Evolutionary conservation across 2,329 filamentous ascomycete species (phyloP).

Genomic region (Colletotrichum cordylinicola): DNA sequence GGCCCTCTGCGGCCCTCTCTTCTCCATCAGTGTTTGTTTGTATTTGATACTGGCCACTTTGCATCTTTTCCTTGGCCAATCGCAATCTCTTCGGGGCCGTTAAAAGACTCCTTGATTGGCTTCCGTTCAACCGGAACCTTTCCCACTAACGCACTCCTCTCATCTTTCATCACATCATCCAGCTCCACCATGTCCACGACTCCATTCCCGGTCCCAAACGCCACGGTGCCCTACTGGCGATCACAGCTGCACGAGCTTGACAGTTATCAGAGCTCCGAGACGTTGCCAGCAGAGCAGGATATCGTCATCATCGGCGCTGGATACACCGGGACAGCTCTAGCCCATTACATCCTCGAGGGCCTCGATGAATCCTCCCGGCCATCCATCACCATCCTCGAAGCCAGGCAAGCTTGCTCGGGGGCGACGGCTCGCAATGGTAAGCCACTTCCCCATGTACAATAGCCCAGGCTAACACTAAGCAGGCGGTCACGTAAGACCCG

Average conservation of each 20-base stretch:
- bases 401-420: conserved; percentile 19
- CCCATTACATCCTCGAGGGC: conserved; percentile 1
- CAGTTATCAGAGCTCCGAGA: conserved; percentile 14
- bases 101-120: background rate
- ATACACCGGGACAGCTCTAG: conserved; percentile 8
- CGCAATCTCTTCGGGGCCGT: background rate
- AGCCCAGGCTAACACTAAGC: background rate
- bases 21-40: background rate
- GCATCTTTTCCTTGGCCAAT: background rate
- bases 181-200: background rate
- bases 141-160: background rate
- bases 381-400: conserved; percentile 18
- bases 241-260: conserved; percentile 12
- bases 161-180: background rate
- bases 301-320: conserved; percentile 23
- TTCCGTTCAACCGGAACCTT: background rate
- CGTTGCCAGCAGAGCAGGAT: conserved; percentile 12
- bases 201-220: conserved; percentile 2
- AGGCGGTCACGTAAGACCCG: conserved; percentile 22
- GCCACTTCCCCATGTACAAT: accelerated
- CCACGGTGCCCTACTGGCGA: conserved; percentile 15
- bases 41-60: background rate
- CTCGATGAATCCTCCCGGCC: background rate
- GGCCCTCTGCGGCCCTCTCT: background rate
- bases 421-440: conserved; percentile 20